Conservation (phyloP, 1,284 basidiomycete species). For the Ceraceosorus bombacis region DNA sequence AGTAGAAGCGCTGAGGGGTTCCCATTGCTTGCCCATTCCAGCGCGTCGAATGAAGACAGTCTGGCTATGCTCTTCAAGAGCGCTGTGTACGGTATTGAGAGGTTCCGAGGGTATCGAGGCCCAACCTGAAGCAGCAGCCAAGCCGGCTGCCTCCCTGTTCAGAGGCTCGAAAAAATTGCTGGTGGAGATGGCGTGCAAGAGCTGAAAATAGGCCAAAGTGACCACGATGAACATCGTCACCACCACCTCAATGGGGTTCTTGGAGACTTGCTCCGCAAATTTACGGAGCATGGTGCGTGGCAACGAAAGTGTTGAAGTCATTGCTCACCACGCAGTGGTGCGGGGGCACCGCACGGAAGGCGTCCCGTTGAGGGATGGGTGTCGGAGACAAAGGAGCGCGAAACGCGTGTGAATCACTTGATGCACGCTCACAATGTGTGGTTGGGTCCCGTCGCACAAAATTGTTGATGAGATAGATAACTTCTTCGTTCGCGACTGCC, state of each 20-base stretch:
- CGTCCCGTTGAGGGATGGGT: no score
- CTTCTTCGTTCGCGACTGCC: no score
- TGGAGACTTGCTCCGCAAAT: slow-evolving; percentile 25
- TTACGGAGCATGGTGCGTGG: slow-evolving; percentile 26
- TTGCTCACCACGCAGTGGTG: neutral
- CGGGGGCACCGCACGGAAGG: no score
- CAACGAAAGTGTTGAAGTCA: slow-evolving; percentile 17
- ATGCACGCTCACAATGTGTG: no score
- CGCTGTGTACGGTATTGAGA: slow-evolving; percentile 16
- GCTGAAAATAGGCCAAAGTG: slow-evolving; percentile 84
- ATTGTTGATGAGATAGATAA: no score
- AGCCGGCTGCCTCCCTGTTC: slow-evolving; percentile 23
- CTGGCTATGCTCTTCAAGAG: no score
- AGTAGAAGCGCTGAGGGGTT: slow-evolving; percentile 10
- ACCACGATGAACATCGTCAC: slow-evolving; percentile 76
- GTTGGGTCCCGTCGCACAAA: no score
- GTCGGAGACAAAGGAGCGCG: no score
- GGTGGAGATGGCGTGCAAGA: slow-evolving; percentile 71
- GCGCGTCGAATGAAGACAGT: slow-evolving; percentile 19
- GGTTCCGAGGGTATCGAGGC: neutral
- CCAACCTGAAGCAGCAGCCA: slow-evolving; percentile 24
- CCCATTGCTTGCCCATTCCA: slow-evolving; percentile 20
- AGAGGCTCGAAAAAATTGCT: slow-evolving; percentile 51
- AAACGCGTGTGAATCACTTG: no score
- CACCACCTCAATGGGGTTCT: slow-evolving; percentile 66